Evolutionary conservation across 2,329 filamentous ascomycete species (phyloP), one percentile per base, ranked within the genome.

Genomic region (Stemphylium beticola): DNA sequence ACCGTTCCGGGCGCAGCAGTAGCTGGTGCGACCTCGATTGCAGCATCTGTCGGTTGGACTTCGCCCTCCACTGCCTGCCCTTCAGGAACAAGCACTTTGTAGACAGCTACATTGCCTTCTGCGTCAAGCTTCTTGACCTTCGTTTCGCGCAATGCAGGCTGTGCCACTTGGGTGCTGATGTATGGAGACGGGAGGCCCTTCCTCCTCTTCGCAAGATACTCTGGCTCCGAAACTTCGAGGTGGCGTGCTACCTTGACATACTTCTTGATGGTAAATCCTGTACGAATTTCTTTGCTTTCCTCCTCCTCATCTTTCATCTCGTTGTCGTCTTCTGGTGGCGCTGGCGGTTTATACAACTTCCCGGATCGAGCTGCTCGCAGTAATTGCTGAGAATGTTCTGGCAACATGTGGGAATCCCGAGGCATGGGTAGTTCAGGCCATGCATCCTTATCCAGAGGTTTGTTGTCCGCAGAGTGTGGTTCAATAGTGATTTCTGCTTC

Each of bases 391-490:
- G 89, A 93, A 72, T 92, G 89, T 1, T 88, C 84, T 0, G 90
- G 85, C 9, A 97, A 80, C 29, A 96, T 81, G 53, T 89, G 84
- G 26, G 86, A 90, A 72, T 96, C 93, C 66, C 90, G 90, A 34
- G 93, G 93, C 91, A 97, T 93, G 39, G 91, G 87, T 15, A 92
- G 83, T 70, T 96, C 93, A 42, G 87, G 87, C 85, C 89, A 93
- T 47, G 85, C 81, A 71, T 89, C 85, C 67, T 87, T 83, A 58
- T 86, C 71, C 29, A 78, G 81, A 29, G 78, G 81, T 24, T 82
- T 85, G 65, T 93, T 89, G 58, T 85, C 80, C 33, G 85, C 82
- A 9, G 83, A 79, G 11, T 85, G 85, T 47, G 91, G 87, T 62
- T 86, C 86, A 69, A 93, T 79, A 37, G 79, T 88, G 52, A 91